Evolutionary conservation across 345 rosid genomes (phyloP).

Genomic region (Citrus unshiu): DNA sequence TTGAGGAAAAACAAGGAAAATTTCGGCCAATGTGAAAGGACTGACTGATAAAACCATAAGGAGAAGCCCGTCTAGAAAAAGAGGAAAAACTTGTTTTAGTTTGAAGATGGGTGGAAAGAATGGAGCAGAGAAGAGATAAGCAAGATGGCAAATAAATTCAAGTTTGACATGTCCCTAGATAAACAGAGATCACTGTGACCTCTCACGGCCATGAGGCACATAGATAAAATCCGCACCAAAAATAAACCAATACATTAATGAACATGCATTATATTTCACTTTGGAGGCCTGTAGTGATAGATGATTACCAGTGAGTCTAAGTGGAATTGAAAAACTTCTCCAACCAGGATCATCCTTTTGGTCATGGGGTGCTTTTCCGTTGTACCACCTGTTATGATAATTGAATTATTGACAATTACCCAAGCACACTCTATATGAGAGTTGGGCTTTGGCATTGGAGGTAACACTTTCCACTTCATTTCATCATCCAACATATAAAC

Average conservation of each 20-base stretch:
- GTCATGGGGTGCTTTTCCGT: conserved; percentile 79
- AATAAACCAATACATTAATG: background rate
- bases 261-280: background rate
- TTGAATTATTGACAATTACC: conserved; percentile 72
- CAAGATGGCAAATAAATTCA: background rate
- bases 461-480: conserved; percentile 67
- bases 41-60: background rate
- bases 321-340: conserved; percentile 70
- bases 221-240: background rate
- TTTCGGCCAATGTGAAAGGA: background rate
- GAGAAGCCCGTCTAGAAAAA: background rate
- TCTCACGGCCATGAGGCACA: background rate
- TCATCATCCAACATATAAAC: conserved; percentile 76
- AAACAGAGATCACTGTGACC: background rate
- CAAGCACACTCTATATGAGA: conserved; percentile 85
- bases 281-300: background rate
- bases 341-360: conserved; percentile 73
- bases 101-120: background rate
- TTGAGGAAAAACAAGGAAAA: background rate
- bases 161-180: background rate
- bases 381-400: conserved; percentile 72
- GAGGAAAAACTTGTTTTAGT: background rate
- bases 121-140: background rate
- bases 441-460: conserved; percentile 78
- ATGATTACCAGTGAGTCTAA: conserved; percentile 50